Evolutionary conservation across 495 filamentous ascomycete genomes (phyloP).

Genomic region (Penicillium taxi): DNA sequence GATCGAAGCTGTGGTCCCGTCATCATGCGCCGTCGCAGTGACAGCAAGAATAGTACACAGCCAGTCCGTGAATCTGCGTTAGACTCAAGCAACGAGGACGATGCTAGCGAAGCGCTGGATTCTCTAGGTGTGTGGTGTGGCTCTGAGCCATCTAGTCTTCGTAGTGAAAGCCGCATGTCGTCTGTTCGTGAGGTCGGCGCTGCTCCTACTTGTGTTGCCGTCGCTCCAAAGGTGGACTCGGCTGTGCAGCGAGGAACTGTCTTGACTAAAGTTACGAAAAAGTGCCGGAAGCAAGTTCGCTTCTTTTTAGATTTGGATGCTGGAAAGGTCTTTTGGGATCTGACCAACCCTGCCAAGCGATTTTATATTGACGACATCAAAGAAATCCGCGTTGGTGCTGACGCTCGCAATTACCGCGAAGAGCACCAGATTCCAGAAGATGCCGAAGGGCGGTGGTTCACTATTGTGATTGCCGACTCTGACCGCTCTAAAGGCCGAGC

Average conservation of each 20-base stretch:
- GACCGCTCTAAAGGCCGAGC: slow-evolving; percentile 59
- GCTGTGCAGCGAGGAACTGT: slow-evolving; percentile 66
- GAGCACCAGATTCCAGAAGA: slow-evolving; percentile 62
- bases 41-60: slow-evolving; percentile 66
- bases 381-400: slow-evolving; percentile 76
- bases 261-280: slow-evolving; percentile 76
- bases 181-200: slow-evolving; percentile 21
- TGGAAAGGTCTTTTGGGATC: slow-evolving; percentile 83
- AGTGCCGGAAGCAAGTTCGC: slow-evolving; percentile 61
- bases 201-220: slow-evolving; percentile 15
- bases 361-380: slow-evolving; percentile 94
- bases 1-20: slow-evolving; percentile 85
- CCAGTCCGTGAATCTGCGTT: slow-evolving; percentile 41
- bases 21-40: slow-evolving; percentile 76
- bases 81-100: slow-evolving; percentile 49
- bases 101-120: slow-evolving; percentile 54
- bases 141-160: slow-evolving; percentile 34
- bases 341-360: slow-evolving; percentile 63
- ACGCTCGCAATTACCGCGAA: slow-evolving; percentile 81
- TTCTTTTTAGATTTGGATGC: slow-evolving; percentile 73
- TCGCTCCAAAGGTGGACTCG: slow-evolving; percentile 63
- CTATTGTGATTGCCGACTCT: slow-evolving; percentile 70
- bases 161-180: slow-evolving; percentile 28
- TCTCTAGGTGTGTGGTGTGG: slow-evolving; percentile 29
- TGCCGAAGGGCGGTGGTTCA: slow-evolving; percentile 68